Evolutionary conservation across 192 early-diverging fungal species (phyloP), one percentile per base, ranked within the genome.

Genomic region (Linnemannia elongata): DNA sequence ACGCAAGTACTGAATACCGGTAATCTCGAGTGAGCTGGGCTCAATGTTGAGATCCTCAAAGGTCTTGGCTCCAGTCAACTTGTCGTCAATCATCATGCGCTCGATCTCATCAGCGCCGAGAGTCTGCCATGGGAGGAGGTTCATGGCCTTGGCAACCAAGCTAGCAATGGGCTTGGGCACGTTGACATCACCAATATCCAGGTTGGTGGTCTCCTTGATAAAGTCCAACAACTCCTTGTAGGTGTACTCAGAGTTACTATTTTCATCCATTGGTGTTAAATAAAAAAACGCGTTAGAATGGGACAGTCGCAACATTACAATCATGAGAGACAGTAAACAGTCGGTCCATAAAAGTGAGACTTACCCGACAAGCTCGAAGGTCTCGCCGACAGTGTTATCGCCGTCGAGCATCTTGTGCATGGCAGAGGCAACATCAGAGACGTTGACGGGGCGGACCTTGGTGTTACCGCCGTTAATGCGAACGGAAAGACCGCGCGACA

Each of bases 21-120:
- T 93, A 41, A 96, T 91, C 87, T 98, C 97, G 35, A 98, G 91
- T 15, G 91, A 92, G 49, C 92, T 91, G 9, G 97, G 97, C 80
- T 95, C 89, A 80, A 99, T 95, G 54, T 94, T 93, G 47, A 98
- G 92, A 73, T 99, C 96, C 33, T 91, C 92, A 88, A 98, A 98
- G 39, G 96, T 97, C 80, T 95, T 92, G 74, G 95, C 92, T 44
- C 87, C 91, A 66, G 91, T 93, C 30, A 94, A 90, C 63, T 90
- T 88, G 80, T 97, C 97, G 87, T 95, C 92, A 74, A 97, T 90
- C 72, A 85, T 90, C 93, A 96, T 92, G 76, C 95, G 90, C 77
- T 97, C 96, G 72, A 98, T 92, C 88, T 97, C 95, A 88, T 99
- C 96, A 57, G 96, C 93, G 91, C 89, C 90, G 39, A 97, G 92